These are phyloP conservation scores for Phoma sp. DNA, from an alignment of 2,329 filamentous ascomycete species.

Conservation along the genomic window DNA sequence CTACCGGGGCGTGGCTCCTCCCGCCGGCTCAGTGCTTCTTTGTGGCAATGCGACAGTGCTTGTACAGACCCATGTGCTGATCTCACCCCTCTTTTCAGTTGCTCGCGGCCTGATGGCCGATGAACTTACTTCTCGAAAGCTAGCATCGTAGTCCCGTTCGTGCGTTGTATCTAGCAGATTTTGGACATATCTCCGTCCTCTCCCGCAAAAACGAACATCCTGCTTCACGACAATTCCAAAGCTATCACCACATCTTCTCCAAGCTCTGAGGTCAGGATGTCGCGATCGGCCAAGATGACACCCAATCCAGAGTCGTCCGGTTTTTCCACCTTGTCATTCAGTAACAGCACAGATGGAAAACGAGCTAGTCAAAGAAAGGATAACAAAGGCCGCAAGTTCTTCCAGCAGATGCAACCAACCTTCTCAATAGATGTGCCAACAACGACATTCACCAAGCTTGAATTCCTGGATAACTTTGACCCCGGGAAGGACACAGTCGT, in stretches of 20 bases:
- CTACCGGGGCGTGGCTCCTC: not conserved
- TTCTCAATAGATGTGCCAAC: slow-evolving; percentile 26
- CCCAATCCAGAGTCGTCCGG: slow-evolving; percentile 1
- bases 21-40: not conserved
- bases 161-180: not conserved
- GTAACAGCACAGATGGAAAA: not conserved
- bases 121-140: not conserved
- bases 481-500: slow-evolving; percentile 30
- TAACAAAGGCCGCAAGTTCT: slow-evolving; percentile 25
- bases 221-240: not conserved
- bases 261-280: not conserved
- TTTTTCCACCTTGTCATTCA: slow-evolving; percentile 4
- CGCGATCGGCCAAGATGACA: slow-evolving; percentile 8
- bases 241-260: not conserved
- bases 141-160: not conserved
- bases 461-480: slow-evolving; percentile 33
- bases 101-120: slow-evolving; percentile 1
- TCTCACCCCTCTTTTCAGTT: not conserved
- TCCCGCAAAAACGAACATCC: not conserved
- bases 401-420: slow-evolving; percentile 30
- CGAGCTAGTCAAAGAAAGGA: slow-evolving; percentile 2
- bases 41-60: slow-evolving; percentile 4
- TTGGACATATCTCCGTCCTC: not conserved
- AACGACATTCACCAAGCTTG: slow-evolving; percentile 16
- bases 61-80: not conserved